These are phyloP conservation scores for Odontarrhena argentea DNA, from an alignment of 345 rosid species.

Conservation along the genomic window DNA sequence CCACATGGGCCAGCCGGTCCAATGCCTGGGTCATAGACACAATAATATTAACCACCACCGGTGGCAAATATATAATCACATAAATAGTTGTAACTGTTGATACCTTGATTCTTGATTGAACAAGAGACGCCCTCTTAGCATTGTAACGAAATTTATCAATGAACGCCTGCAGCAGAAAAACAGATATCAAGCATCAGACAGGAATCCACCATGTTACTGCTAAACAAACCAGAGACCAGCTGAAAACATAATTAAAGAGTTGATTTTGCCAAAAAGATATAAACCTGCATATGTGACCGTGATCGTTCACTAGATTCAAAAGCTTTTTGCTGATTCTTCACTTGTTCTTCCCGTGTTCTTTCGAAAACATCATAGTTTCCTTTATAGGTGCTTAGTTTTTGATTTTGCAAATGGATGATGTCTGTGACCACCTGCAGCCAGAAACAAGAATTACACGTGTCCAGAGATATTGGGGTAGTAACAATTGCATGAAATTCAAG, in stretches of 20 bases:
- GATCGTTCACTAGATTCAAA: slow-evolving; percentile 83
- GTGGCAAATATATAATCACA: slow-evolving; percentile 27
- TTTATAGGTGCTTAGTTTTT: slow-evolving; percentile 74
- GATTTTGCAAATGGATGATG: slow-evolving; percentile 86
- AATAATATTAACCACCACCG: slow-evolving; percentile 22
- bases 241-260: slow-evolving; percentile 25
- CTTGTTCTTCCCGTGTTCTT: slow-evolving; percentile 78
- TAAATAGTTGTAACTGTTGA: slow-evolving; percentile 27
- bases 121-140: slow-evolving; percentile 99
- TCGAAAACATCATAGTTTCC: slow-evolving; percentile 92
- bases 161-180: slow-evolving; percentile 64
- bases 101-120: slow-evolving; percentile 99
- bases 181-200: slow-evolving; percentile 27
- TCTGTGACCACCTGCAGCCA: slow-evolving; percentile 90
- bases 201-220: slow-evolving; percentile 8
- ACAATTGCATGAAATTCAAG: slow-evolving; percentile 27
- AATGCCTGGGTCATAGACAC: slow-evolving; percentile 62
- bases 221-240: slow-evolving; percentile 13
- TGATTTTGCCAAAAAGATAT: not conserved
- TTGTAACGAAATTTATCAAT: slow-evolving; percentile 98
- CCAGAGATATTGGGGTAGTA: slow-evolving; percentile 26
- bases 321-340: slow-evolving; percentile 93
- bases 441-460: slow-evolving; percentile 17
- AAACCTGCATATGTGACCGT: slow-evolving; percentile 95
- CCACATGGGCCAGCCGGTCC: slow-evolving; percentile 90